phyloP scores from a whole-genome alignment of 495 filamentous ascomycete genomes.

The Penicillium subrubescens region DNA sequence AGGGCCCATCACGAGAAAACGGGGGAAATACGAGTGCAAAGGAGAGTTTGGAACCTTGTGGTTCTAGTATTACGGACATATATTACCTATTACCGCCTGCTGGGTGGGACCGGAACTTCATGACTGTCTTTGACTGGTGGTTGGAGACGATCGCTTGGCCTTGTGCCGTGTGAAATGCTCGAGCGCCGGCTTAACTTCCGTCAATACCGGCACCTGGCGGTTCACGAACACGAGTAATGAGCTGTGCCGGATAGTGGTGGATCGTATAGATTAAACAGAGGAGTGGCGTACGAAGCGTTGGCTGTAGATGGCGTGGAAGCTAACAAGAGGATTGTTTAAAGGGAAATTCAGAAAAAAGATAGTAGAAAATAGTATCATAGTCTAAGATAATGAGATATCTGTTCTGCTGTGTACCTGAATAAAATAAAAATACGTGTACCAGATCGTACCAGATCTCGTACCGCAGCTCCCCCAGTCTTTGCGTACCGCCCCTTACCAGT shows the following conservation, averaged over 20 bases:
- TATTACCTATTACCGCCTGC: background rate
- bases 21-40: background rate
- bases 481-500: slow-evolving; percentile 17
- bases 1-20: slow-evolving; percentile 2
- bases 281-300: too few species aligned
- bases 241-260: background rate
- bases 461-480: slow-evolving; percentile 7
- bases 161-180: slow-evolving; percentile 1
- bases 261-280: background rate
- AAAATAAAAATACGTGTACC: background rate
- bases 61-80: background rate
- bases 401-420: background rate
- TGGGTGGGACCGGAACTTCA: background rate
- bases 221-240: background rate
- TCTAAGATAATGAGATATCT: too few species aligned
- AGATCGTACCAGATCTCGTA: slow-evolving; percentile 1
- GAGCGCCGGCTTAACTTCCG: background rate
- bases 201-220: slow-evolving; percentile 3
- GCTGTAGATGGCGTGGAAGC: too few species aligned
- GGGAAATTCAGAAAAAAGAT: background rate
- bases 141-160: slow-evolving; percentile 12
- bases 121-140: background rate
- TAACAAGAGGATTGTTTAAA: background rate
- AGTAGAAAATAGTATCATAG: too few species aligned
- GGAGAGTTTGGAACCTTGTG: background rate